Percentiles rank a stretch among this genome's conserved stretches.
These are phyloP conservation scores for Sindora glabra DNA, from an alignment of 306 rosid genomes.

Conservation along the genomic window DNA sequence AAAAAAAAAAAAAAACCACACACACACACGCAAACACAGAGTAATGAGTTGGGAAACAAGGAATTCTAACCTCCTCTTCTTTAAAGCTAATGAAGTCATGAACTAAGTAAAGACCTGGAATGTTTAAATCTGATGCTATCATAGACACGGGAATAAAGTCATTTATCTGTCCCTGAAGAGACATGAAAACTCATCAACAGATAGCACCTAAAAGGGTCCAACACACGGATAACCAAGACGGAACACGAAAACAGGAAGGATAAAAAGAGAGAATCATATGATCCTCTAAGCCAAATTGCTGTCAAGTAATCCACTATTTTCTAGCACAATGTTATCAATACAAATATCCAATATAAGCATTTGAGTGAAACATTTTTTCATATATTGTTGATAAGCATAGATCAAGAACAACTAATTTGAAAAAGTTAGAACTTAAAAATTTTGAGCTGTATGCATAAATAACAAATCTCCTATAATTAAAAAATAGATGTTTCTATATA, in stretches of 20 bases:
- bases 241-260: neutral
- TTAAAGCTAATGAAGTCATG: conserved; percentile 56
- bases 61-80: conserved; percentile 65
- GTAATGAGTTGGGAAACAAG: conserved; percentile 8
- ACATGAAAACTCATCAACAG: conserved; percentile 8
- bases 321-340: neutral
- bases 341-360: neutral
- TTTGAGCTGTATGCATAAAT: too few relatives aligned
- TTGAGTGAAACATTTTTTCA: neutral
- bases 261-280: neutral
- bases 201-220: too few relatives aligned
- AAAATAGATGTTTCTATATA: too few relatives aligned
- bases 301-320: neutral
- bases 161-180: conserved; percentile 31
- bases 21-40: conserved; percentile 6
- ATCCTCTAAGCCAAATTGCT: neutral
- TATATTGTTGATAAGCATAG: neutral
- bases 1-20: neutral
- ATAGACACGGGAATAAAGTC: conserved; percentile 56
- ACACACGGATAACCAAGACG: neutral
- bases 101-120: conserved; percentile 71
- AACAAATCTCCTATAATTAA: too few relatives aligned
- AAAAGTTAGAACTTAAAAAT: too few relatives aligned
- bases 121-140: conserved; percentile 56
- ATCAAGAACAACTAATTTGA: neutral